Percentiles rank a stretch among this genome's conserved stretches.
These are phyloP conservation scores for Ophiocordyceps camponoti-rufipedis DNA, from an alignment of 2,329 filamentous ascomycete species.

Conservation along the genomic window DNA sequence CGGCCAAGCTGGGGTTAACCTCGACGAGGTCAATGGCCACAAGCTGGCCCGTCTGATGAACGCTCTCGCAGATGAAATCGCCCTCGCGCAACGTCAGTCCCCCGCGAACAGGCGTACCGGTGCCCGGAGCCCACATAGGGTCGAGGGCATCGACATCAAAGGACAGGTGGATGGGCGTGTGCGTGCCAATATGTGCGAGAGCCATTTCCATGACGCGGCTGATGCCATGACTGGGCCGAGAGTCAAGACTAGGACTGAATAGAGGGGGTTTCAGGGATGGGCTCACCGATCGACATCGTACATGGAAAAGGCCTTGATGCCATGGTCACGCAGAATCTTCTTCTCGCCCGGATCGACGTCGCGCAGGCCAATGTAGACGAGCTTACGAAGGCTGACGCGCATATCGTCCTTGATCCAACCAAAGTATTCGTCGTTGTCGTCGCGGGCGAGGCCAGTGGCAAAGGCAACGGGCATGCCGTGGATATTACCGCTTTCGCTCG, in stretches of 20 bases:
- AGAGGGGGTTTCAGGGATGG: background rate
- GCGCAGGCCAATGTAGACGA: conserved; percentile 91
- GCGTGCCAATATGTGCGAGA: conserved; percentile 81
- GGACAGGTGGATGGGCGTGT: conserved; percentile 91
- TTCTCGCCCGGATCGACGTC: conserved; percentile 94
- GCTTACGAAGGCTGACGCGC: conserved; percentile 53
- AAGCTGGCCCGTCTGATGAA: conserved; percentile 62
- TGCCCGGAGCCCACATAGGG: conserved; percentile 90
- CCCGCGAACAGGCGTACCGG: conserved; percentile 84
- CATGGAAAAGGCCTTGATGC: conserved; percentile 96
- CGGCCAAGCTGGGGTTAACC: conserved; percentile 57
- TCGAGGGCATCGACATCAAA: conserved; percentile 96
- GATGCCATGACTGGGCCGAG: conserved; percentile 55
- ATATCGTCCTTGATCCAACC: conserved; percentile 72
- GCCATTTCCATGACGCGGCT: conserved; percentile 96
- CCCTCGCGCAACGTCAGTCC: conserved; percentile 88
- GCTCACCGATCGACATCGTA: conserved; percentile 81
- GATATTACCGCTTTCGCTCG: conserved; percentile 76
- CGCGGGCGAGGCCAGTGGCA: conserved; percentile 65
- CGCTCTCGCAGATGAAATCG: conserved; percentile 85
- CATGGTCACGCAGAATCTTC: conserved; percentile 70
- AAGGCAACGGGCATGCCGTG: conserved; percentile 97
- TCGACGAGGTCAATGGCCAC: conserved; percentile 70
- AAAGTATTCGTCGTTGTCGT: conserved; percentile 63
- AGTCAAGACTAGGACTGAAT: background rate